Evolutionary conservation across 768 basidiomycete species (phyloP).

Genomic region (Hypholoma sublateritium): DNA sequence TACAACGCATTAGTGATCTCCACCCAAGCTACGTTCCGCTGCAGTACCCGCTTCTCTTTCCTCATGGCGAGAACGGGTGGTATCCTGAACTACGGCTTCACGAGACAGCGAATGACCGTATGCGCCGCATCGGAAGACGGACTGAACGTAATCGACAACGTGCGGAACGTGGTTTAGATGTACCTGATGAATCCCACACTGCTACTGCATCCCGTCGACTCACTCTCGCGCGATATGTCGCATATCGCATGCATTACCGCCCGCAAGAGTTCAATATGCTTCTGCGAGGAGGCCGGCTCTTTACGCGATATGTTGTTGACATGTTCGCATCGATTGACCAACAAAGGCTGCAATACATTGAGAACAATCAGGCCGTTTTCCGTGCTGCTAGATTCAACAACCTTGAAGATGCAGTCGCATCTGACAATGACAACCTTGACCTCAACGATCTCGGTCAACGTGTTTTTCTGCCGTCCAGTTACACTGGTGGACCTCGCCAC

Average conservation of each 20-base stretch:
- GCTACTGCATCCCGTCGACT: too few relatives aligned
- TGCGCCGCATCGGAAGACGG: too few relatives aligned
- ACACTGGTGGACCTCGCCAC: slow-evolving; percentile 35
- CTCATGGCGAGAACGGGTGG: slow-evolving; percentile 21
- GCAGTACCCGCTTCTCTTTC: slow-evolving; percentile 25
- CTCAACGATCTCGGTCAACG: slow-evolving; percentile 30
- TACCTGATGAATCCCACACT: too few relatives aligned
- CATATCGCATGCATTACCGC: slow-evolving; percentile 31
- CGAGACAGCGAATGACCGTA: too few relatives aligned
- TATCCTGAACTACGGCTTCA: slow-evolving; percentile 29
- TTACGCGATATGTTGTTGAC: slow-evolving; percentile 41
- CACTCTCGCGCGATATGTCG: slow-evolving; percentile 28
- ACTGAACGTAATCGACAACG: too few relatives aligned
- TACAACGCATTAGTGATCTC: slow-evolving; percentile 20
- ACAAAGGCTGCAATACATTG: slow-evolving; percentile 28
- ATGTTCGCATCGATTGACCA: slow-evolving; percentile 38
- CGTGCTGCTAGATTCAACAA: slow-evolving; percentile 29
- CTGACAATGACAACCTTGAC: slow-evolving; percentile 22
- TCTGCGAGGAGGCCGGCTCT: slow-evolving; percentile 33
- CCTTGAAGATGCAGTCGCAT: slow-evolving; percentile 27
- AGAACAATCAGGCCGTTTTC: slow-evolving; percentile 31
- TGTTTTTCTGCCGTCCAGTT: slow-evolving; percentile 40
- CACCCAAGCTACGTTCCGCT: slow-evolving; percentile 22
- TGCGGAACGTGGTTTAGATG: slow-evolving; percentile 15
- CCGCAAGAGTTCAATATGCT: slow-evolving; percentile 25